phyloP scores from a whole-genome alignment of 2,329 filamentous ascomycete species.

The Exophiala lecanii-corni region DNA sequence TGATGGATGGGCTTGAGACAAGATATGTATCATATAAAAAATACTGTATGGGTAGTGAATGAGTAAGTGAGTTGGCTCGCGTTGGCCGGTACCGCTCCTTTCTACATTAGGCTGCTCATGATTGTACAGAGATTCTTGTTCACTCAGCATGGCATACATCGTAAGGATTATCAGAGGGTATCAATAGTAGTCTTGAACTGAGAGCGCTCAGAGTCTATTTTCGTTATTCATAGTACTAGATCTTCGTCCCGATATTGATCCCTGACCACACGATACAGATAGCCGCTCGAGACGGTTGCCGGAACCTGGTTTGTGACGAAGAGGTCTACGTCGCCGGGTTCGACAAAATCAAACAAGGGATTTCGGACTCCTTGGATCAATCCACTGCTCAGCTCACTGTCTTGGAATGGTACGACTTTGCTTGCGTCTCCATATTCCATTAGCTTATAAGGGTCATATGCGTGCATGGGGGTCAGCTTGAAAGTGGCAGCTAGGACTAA shows the following conservation, averaged over 20 bases:
- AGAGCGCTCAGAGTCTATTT: too few relatives aligned
- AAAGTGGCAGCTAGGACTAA: slow-evolving; percentile 88
- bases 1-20: too few relatives aligned
- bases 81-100: too few relatives aligned
- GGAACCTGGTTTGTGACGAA: slow-evolving; percentile 75
- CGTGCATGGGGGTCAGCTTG: slow-evolving; percentile 86
- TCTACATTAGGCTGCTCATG: too few relatives aligned
- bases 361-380: slow-evolving; percentile 68
- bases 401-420: slow-evolving; percentile 69
- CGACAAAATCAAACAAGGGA: slow-evolving; percentile 77
- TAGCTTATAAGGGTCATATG: slow-evolving; percentile 73
- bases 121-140: too few relatives aligned
- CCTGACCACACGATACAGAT: slow-evolving; percentile 60
- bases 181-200: too few relatives aligned
- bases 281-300: slow-evolving; percentile 53
- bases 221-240: too few relatives aligned
- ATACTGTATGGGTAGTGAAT: too few relatives aligned
- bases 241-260: slow-evolving; percentile 63
- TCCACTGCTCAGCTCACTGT: slow-evolving; percentile 69
- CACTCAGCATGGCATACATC: too few relatives aligned
- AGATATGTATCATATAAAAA: too few relatives aligned
- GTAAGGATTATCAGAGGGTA: too few relatives aligned
- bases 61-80: too few relatives aligned
- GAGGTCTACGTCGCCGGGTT: slow-evolving; percentile 60
- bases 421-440: slow-evolving; percentile 84